Evolutionary conservation across 2,329 filamentous ascomycete species (phyloP).

Genomic region (Colletotrichum higginsianum): DNA sequence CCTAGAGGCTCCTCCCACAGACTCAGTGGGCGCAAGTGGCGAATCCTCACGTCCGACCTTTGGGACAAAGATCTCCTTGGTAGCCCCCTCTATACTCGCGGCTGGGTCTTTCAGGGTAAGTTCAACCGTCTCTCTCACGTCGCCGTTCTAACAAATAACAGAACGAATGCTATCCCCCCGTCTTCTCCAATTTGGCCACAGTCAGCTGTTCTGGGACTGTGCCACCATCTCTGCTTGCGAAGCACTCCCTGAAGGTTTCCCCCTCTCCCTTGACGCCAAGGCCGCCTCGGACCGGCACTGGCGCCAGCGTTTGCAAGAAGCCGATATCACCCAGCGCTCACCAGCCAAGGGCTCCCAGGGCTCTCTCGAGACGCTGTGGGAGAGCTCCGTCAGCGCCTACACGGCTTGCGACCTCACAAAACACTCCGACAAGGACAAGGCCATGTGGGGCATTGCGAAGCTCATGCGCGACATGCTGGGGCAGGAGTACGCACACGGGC

Average conservation of each 20-base stretch:
- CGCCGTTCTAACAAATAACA: not conserved
- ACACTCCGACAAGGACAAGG: conserved; percentile 37
- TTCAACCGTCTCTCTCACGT: not conserved
- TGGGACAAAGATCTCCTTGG: conserved; percentile 23
- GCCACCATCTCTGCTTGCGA: conserved; percentile 44
- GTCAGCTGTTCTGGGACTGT: conserved; percentile 47
- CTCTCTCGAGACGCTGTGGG: conserved; percentile 43
- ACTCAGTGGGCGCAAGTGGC: not conserved
- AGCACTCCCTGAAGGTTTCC: conserved; percentile 41
- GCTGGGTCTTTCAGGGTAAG: conserved; percentile 37
- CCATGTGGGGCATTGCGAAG: conserved; percentile 45
- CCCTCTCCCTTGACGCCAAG: conserved; percentile 23
- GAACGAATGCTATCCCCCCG: conserved; percentile 45
- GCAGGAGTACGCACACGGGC: conserved; percentile 33
- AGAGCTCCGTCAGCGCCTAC: conserved; percentile 42
- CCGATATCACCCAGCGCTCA: not conserved
- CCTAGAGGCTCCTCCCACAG: too few relatives aligned
- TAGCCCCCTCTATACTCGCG: conserved; percentile 24
- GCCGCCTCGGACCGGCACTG: conserved; percentile 14
- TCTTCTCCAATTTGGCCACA: conserved; percentile 43
- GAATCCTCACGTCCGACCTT: conserved; percentile 13
- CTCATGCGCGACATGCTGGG: conserved; percentile 18
- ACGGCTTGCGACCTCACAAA: conserved; percentile 43
- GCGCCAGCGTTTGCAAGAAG: conserved; percentile 20
- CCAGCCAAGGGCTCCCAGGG: not conserved